Evolutionary conservation across 306 rosid genomes (phyloP), one percentile per base, ranked within the genome.

Genomic region (Hippophae rhamnoides): DNA sequence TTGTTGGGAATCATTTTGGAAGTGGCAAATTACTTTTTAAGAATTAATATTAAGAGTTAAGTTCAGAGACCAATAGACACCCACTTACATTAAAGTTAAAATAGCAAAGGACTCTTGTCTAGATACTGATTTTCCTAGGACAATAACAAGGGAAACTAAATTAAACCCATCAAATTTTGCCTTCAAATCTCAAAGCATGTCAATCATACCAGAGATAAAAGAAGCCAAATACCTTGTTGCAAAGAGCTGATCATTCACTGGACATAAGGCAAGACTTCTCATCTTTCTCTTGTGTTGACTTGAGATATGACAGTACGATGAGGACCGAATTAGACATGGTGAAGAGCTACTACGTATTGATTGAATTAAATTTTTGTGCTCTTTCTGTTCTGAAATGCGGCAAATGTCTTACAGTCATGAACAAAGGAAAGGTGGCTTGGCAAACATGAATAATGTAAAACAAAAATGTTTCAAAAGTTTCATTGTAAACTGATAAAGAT

Each of bases 261-360:
- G 99, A 67, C 85, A 80, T 55, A 74, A 58, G 64, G 86, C 77
- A 78, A 92, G 80, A 67, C 86, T 76, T 69, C 99, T 79, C 80
- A 93, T 62, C 78, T 86, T 93, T 64, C 99, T 84, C 84, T 86
- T 93, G 72, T 93, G 99, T 69, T 88, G 90, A 80, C 97, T 82
- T 56, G 95, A 72, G 74, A 88, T 78, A 62, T 84, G 86, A 63
- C 43, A 80, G 88, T 79, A 82, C 56, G 87, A 48, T 67, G 80
- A 66, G 68, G 84, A 78, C 42, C 63, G 74, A 64, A 84, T 61
- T 60, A 60, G 54, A 66, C 72, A 63, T 41, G 82, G 78, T 47
- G 74, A 69, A 64, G 77, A 42, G 52, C 77, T 78, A 18, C 63
- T 69, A n/a, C 81, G 60, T 54, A 86, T 63, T 52, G 66, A 62